Evolutionary conservation across 2,329 filamentous ascomycete species (phyloP).

Genomic region (Ceratocystis harringtonii): DNA sequence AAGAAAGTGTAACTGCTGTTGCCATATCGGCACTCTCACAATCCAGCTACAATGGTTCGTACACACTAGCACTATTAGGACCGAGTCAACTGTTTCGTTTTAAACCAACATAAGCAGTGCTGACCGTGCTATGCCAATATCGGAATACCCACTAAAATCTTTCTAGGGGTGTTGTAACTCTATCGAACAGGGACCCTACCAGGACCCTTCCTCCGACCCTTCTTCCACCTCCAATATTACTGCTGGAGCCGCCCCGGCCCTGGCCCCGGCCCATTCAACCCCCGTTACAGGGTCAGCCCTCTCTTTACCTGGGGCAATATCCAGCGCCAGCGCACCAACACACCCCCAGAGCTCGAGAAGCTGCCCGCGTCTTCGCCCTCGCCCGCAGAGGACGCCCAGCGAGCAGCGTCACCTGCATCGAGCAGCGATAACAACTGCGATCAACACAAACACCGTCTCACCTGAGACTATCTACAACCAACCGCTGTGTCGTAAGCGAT

Average conservation of each 20-base stretch:
- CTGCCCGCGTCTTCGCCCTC: background rate
- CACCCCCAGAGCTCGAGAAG: background rate
- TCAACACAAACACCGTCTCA: background rate
- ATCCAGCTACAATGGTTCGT: background rate
- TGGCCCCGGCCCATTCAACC: background rate
- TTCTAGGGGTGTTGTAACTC: constrained; percentile 9
- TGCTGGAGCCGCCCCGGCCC: background rate
- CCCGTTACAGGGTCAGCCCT: background rate
- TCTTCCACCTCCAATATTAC: constrained; percentile 4
- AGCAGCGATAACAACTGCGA: background rate
- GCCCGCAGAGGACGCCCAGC: background rate
- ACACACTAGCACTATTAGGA: background rate
- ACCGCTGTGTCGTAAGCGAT: constrained; percentile 50
- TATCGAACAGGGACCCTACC: background rate
- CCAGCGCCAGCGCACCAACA: background rate
- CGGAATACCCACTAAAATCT: background rate
- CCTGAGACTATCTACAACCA: constrained; percentile 38
- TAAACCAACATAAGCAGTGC: background rate
- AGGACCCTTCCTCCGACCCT: background rate
- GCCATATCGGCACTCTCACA: background rate
- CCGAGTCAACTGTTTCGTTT: background rate
- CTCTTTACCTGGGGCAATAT: background rate
- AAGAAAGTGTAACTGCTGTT: background rate
- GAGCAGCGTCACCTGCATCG: background rate
- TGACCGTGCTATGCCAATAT: background rate